Conservation (phyloP, 371 early-diverging fungal genomes). For the Batrachochytrium dendrobatidis region DNA sequence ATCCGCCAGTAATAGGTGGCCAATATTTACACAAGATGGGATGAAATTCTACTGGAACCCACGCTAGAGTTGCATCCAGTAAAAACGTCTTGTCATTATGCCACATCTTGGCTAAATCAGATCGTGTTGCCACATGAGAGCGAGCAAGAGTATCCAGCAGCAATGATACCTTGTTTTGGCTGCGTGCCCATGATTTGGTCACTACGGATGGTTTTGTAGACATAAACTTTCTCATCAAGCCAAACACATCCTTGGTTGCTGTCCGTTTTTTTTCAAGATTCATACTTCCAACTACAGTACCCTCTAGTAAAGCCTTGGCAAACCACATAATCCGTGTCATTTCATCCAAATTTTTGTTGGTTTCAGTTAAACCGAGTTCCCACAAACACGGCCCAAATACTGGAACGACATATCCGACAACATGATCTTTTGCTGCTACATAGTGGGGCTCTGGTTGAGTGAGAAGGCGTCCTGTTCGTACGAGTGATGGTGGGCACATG, state of each 20-base stretch:
- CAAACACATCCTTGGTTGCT: background rate
- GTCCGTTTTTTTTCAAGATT: background rate
- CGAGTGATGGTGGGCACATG: constrained; percentile 42
- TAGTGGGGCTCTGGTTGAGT: constrained; percentile 43
- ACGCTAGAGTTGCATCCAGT: constrained; percentile 20
- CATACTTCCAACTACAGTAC: constrained; percentile 11
- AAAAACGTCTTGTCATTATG: constrained; percentile 15
- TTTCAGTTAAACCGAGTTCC: constrained; percentile 30
- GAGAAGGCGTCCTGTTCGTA: constrained; percentile 25
- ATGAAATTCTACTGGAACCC: constrained; percentile 34
- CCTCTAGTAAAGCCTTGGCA: constrained; percentile 37
- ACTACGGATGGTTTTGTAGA: constrained; percentile 33
- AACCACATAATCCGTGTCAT: constrained; percentile 28
- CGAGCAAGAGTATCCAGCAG: constrained; percentile 20
- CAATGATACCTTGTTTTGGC: constrained; percentile 27
- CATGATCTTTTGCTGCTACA: constrained; percentile 24
- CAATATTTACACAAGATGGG: constrained; percentile 20
- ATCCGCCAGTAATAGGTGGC: constrained; percentile 38
- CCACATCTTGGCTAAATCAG: constrained; percentile 27
- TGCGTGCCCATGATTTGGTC: constrained; percentile 37
- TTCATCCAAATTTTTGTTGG: constrained; percentile 14
- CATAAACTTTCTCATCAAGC: constrained; percentile 21
- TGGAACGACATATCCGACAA: constrained; percentile 30
- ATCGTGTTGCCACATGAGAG: constrained; percentile 14
- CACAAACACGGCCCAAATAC: constrained; percentile 39